phyloP scores from a whole-genome alignment of 2,329 filamentous ascomycete genomes.

The Epichloe scottii region DNA sequence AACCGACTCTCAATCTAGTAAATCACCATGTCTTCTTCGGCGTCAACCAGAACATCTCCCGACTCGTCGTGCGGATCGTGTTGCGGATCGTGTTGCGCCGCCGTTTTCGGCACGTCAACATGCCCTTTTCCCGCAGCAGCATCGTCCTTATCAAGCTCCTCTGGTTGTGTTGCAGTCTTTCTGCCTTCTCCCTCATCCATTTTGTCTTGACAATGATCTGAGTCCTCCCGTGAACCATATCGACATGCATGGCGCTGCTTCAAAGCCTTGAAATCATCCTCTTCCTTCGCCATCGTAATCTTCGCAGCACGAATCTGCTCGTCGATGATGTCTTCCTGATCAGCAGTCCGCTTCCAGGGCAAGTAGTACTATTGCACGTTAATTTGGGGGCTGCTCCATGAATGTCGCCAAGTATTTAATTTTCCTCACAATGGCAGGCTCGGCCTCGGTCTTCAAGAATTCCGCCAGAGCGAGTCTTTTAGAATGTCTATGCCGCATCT shows the following conservation, averaged over 20 bases:
- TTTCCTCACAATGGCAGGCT: slow-evolving; percentile 58
- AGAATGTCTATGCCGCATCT: slow-evolving; percentile 66
- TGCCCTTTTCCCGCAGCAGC: background rate
- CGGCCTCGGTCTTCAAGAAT: slow-evolving; percentile 58
- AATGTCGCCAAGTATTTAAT: background rate
- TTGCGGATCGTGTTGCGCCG: slow-evolving; percentile 33
- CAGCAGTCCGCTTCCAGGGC: slow-evolving; percentile 61
- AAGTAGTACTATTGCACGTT: slow-evolving; percentile 56
- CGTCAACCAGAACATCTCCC: slow-evolving; percentile 68
- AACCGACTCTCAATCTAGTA: slow-evolving; percentile 43
- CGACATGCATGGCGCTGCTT: slow-evolving; percentile 26
- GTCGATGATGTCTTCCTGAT: slow-evolving; percentile 59
- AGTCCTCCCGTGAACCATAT: slow-evolving; percentile 12
- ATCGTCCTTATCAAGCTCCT: background rate
- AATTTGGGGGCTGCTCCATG: background rate
- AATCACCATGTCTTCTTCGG: slow-evolving; percentile 82
- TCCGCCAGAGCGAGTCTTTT: slow-evolving; percentile 60
- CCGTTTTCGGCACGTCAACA: background rate
- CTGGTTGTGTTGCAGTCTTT: background rate
- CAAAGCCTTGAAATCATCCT: slow-evolving; percentile 44
- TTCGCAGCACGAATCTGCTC: slow-evolving; percentile 57
- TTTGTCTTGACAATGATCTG: slow-evolving; percentile 10
- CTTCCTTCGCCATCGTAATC: slow-evolving; percentile 50
- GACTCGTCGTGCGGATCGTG: slow-evolving; percentile 52
- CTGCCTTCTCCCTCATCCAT: slow-evolving; percentile 19